A percentile compares a stretch with the other conserved stretches of the same genome.
Evolutionary conservation across 2,329 filamentous ascomycete genomes (phyloP).

Genomic region (Aschersonia sp.): DNA sequence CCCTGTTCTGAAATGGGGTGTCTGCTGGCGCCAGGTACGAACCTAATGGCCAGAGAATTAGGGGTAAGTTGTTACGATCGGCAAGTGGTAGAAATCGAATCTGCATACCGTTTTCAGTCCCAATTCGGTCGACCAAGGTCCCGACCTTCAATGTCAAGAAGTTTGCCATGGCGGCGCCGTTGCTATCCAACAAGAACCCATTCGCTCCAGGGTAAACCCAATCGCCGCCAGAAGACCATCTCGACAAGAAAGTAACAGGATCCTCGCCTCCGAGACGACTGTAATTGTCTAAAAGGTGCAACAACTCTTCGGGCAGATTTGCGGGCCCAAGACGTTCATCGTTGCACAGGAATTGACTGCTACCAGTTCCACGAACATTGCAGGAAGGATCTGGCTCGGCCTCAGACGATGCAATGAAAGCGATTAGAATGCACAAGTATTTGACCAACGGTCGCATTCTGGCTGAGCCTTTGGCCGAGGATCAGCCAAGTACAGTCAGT

Average conservation of each 20-base stretch:
- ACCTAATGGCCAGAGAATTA: neutral
- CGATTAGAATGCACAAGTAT: too few relatives aligned
- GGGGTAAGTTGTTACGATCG: neutral
- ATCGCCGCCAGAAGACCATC: neutral
- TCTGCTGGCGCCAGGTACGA: neutral
- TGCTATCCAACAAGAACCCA: neutral
- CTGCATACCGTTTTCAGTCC: neutral
- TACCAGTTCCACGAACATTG: neutral
- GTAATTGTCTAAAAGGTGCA: neutral
- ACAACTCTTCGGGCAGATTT: neutral
- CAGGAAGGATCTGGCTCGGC: neutral
- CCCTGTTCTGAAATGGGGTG: neutral
- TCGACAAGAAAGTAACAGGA: neutral
- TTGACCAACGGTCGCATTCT: too few relatives aligned
- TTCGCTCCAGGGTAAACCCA: neutral
- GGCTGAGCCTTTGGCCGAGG: too few relatives aligned
- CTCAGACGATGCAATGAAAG: neutral
- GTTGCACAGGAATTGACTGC: neutral
- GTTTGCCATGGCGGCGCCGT: neutral
- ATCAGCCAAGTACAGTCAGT: too few relatives aligned
- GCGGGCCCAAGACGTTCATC: neutral
- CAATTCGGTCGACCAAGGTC: neutral
- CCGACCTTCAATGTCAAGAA: neutral
- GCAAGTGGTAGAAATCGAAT: neutral
- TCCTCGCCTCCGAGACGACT: neutral